These are phyloP conservation scores for Paramecium sexaurelia DNA, from an alignment of 73 alveolate species.

Conservation along the genomic window DNA sequence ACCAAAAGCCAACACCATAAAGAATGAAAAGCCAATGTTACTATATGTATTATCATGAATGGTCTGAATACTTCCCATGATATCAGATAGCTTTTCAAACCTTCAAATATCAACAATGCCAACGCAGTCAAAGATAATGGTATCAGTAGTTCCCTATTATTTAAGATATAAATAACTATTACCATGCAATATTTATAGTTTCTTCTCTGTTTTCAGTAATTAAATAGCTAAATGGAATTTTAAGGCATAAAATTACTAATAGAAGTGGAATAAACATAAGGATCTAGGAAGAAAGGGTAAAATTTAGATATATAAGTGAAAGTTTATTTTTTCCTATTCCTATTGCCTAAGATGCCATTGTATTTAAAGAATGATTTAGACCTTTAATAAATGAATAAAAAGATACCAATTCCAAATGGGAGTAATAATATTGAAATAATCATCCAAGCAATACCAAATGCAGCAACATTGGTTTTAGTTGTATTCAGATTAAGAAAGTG, in stretches of 20 bases:
- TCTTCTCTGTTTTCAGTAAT: background rate
- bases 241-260: background rate
- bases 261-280: background rate
- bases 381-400: background rate
- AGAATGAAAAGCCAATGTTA: background rate
- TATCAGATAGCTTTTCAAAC: constrained; percentile 18
- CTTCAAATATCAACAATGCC: background rate
- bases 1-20: background rate
- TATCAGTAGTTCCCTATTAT: background rate
- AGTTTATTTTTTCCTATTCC: background rate
- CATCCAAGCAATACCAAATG: background rate
- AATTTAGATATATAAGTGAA: background rate
- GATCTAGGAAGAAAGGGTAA: background rate
- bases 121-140: background rate
- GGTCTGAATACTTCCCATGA: constrained; percentile 29
- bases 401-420: background rate
- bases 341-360: background rate
- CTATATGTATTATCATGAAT: background rate
- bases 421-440: background rate
- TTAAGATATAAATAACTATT: background rate
- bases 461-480: background rate
- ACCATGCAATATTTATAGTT: background rate
- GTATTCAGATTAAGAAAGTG: background rate
- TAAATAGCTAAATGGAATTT: constrained; percentile 1
- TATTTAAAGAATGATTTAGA: background rate